These are phyloP conservation scores for Juglanconis oblonga DNA, from an alignment of 2,329 filamentous ascomycete species.

Conservation along the genomic window DNA sequence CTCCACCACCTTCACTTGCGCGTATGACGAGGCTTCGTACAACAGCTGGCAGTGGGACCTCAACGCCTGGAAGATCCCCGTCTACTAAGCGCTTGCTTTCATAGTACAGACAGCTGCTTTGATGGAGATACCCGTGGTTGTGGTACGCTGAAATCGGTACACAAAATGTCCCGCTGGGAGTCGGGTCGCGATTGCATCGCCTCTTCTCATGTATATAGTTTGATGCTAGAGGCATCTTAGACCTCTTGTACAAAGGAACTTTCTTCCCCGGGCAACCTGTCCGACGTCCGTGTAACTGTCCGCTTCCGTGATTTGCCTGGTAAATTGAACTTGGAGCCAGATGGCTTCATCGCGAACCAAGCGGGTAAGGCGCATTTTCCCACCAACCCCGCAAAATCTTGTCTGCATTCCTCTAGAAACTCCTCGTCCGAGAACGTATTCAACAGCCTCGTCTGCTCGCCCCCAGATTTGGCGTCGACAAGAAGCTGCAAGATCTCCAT, in stretches of 20 bases:
- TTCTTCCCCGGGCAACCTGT: background rate
- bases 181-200: no score
- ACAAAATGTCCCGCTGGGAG: no score
- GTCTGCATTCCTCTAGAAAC: slow-evolving; percentile 9
- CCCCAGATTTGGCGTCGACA: slow-evolving; percentile 14
- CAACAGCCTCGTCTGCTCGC: slow-evolving; percentile 13
- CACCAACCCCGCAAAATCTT: background rate
- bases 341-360: slow-evolving; percentile 13
- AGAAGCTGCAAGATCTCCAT: slow-evolving; percentile 14
- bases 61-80: slow-evolving; percentile 18
- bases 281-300: background rate
- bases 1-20: slow-evolving; percentile 16
- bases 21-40: slow-evolving; percentile 19
- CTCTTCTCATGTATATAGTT: no score
- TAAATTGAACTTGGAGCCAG: slow-evolving; percentile 4
- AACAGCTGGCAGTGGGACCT: slow-evolving; percentile 19
- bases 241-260: background rate
- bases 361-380: slow-evolving; percentile 10
- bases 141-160: background rate
- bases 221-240: background rate
- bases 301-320: background rate
- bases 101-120: no score
- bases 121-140: background rate
- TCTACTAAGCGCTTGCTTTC: slow-evolving; percentile 13
- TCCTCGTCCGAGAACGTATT: slow-evolving; percentile 16